Base-by-base conservation (phyloP, 208 protist genomes). In the Trypanosoma melophagium region DNA sequence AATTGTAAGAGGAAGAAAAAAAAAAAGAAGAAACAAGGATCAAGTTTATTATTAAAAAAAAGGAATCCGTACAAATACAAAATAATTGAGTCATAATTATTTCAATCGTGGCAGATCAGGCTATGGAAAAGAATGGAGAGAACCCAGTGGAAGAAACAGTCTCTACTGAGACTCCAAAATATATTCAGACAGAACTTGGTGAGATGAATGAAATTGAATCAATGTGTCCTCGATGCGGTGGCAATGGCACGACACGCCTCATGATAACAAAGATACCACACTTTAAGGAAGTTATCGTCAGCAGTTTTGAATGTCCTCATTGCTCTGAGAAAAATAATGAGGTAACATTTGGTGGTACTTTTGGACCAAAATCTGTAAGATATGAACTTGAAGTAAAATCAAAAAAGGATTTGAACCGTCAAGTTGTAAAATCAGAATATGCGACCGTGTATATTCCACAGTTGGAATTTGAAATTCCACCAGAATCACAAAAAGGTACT, bases 351-450 rank as follows among this genome's bases (percentile, higher is more conserved):
- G 90, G 90, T n/a, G 91, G 91, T 51, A 57, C 66, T 0, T 97
- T 94, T 69, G 87, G 80, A 8, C 74, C 84, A 1, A 95, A 93
- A 69, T 86, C 84, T 63, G 74, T 95, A 31, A 81, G 87, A 42
- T 91, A 95, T 64, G 87, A 94, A 66, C 73, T 97, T 40, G 67
- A 92, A 62, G 90, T 97, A 60, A 80, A 77, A 49, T 75, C 81
- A 52, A 81, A 83, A 61, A 83, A 86, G 52, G 97, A 98, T 74
- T 71, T 98, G 60, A 77, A 97, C 54, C 80, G 95, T 14, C 89
- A 96, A 71, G 87, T 98, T 31, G 95, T 98, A 16, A 97, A 97
- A 67, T 97, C 92, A 21, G 89, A 97, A 66, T 94, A 84, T 54
- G 89, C 93, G 28, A 93, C 86, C 13, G 64, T 98, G 16, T 76